These are phyloP conservation scores for Curvularia lunata DNA, from an alignment of 2,329 filamentous ascomycete species.

Conservation along the genomic window DNA sequence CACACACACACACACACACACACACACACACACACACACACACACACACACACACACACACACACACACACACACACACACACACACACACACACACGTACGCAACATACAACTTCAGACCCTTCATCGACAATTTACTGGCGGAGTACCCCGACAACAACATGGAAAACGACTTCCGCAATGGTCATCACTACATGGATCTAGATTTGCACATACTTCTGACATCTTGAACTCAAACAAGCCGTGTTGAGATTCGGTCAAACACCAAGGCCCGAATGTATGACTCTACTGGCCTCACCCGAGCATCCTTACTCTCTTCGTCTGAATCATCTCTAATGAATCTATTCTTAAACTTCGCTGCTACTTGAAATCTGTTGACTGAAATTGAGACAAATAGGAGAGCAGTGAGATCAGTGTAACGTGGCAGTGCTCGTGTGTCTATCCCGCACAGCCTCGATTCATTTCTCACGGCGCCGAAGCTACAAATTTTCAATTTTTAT, in stretches of 20 bases:
- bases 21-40: too few relatives aligned
- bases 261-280: background rate
- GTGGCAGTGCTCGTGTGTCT: conserved; percentile 8
- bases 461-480: conserved; percentile 1
- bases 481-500: background rate
- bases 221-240: background rate
- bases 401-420: background rate
- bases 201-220: background rate
- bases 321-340: background rate
- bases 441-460: conserved; percentile 9
- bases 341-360: conserved; percentile 3
- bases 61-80: too few relatives aligned
- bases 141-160: background rate
- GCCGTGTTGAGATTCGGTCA: background rate
- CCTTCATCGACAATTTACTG: background rate
- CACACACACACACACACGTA: too few relatives aligned
- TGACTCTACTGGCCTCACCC: background rate
- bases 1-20: too few relatives aligned
- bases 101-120: background rate
- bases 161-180: background rate
- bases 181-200: background rate
- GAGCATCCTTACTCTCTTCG: background rate
- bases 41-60: too few relatives aligned
- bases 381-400: background rate
- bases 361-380: background rate